Percentiles rank a stretch among this genome's conserved stretches.
Conservation (phyloP, 441 rosid species). For the Populus trichocarpa region DNA sequence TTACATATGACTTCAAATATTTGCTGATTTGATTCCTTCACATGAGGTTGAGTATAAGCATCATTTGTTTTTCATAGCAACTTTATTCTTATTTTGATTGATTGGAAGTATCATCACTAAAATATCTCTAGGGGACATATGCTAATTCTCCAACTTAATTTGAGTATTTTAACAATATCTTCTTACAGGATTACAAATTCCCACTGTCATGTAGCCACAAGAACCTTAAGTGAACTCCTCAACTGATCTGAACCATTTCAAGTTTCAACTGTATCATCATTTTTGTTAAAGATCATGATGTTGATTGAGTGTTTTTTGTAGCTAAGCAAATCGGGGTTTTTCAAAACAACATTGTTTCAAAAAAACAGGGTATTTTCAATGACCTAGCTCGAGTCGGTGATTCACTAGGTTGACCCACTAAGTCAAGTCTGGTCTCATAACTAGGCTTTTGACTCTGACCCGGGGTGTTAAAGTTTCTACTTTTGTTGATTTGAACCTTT, state of each 20-base stretch:
- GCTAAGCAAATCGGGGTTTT: not conserved
- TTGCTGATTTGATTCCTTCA: slow-evolving; percentile 1
- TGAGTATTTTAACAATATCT: not conserved
- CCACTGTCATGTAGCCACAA: not conserved
- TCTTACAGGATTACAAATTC: not conserved
- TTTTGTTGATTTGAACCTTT: not conserved
- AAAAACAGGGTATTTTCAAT: no score
- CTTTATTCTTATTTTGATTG: not conserved
- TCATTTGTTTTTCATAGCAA: not conserved
- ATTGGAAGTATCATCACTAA: not conserved
- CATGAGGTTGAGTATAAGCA: slow-evolving; percentile 8
- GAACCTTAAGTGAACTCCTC: not conserved
- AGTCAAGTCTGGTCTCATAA: no score
- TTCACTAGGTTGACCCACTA: no score
- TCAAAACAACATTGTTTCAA: no score
- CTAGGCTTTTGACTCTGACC: not conserved
- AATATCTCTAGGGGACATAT: not conserved
- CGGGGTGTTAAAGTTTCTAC: not conserved
- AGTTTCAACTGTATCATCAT: not conserved
- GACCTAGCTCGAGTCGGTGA: no score
- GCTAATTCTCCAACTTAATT: not conserved
- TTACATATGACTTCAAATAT: not conserved
- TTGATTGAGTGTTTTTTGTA: not conserved
- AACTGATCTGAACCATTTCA: not conserved
- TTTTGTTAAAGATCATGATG: not conserved